Evolutionary conservation across 2,329 filamentous ascomycete genomes (phyloP).

Genomic region (Penicillium brevicompactum): DNA sequence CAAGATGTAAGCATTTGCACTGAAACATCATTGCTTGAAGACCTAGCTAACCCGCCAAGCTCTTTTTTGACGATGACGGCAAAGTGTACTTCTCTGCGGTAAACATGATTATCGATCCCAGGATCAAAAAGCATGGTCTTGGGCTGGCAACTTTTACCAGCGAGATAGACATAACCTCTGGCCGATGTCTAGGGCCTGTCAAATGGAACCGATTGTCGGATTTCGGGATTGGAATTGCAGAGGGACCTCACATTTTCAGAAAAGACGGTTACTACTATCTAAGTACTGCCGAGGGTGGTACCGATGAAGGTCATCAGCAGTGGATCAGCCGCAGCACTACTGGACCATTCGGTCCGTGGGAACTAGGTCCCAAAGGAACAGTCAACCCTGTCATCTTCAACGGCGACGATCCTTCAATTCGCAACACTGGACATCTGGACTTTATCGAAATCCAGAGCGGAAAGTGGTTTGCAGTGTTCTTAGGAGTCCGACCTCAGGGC

Average conservation of each 20-base stretch:
- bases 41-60: constrained; percentile 51
- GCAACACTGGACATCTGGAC: background rate
- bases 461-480: background rate
- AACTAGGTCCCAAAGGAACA: background rate
- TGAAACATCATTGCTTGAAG: background rate
- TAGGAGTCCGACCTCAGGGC: background rate
- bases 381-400: background rate
- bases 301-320: background rate
- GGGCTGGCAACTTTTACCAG: background rate
- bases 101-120: background rate
- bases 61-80: constrained; percentile 35
- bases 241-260: constrained; percentile 55
- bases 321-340: background rate
- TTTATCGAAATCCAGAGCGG: background rate
- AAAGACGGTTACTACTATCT: constrained; percentile 55
- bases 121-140: background rate
- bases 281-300: constrained; percentile 43
- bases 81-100: constrained; percentile 37
- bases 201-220: background rate
- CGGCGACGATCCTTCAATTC: background rate
- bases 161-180: constrained; percentile 39
- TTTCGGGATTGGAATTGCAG: constrained; percentile 37
- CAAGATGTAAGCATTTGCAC: constrained; percentile 43
- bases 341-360: background rate
- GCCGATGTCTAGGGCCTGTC: background rate